Percentiles rank a stretch among this genome's conserved stretches.
These are phyloP conservation scores for Ophiosphaerella korrae DNA, from an alignment of 2,329 filamentous ascomycete species.

Conservation along the genomic window DNA sequence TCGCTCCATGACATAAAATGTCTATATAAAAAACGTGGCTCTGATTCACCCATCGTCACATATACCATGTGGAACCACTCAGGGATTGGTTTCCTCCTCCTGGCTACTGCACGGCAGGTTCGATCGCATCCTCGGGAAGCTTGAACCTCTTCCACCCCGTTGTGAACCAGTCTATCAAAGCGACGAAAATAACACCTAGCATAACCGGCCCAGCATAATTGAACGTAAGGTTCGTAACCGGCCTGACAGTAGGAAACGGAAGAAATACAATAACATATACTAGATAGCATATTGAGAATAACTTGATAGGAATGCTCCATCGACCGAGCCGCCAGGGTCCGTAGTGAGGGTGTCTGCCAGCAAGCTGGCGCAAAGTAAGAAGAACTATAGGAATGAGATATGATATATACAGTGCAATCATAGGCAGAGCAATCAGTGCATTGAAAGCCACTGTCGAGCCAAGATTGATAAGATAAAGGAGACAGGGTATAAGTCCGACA, in stretches of 20 bases:
- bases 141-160: conserved; percentile 19
- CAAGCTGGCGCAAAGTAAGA: conserved; percentile 23
- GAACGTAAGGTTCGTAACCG: conserved; percentile 20
- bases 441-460: conserved; percentile 47
- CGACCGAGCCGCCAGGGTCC: conserved; percentile 42
- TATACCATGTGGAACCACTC: too few relatives aligned
- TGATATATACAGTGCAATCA: conserved; percentile 28
- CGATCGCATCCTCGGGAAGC: conserved; percentile 7
- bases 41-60: too few relatives aligned
- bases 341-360: conserved; percentile 11
- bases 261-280: conserved; percentile 44
- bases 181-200: conserved; percentile 13
- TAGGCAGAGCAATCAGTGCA: conserved; percentile 40
- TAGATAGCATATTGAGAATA: conserved; percentile 38
- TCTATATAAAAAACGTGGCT: too few relatives aligned
- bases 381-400: conserved; percentile 32
- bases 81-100: too few relatives aligned
- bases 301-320: conserved; percentile 43
- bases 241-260: conserved; percentile 31
- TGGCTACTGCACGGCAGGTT: too few relatives aligned
- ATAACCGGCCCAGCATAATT: conserved; percentile 23
- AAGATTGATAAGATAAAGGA: conserved; percentile 50
- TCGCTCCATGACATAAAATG: too few relatives aligned
- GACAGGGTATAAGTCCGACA: conserved; percentile 32
- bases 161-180: conserved; percentile 20